Base-by-base conservation (phyloP, 768 basidiomycete species). In the Coprinellus micaceus region DNA sequence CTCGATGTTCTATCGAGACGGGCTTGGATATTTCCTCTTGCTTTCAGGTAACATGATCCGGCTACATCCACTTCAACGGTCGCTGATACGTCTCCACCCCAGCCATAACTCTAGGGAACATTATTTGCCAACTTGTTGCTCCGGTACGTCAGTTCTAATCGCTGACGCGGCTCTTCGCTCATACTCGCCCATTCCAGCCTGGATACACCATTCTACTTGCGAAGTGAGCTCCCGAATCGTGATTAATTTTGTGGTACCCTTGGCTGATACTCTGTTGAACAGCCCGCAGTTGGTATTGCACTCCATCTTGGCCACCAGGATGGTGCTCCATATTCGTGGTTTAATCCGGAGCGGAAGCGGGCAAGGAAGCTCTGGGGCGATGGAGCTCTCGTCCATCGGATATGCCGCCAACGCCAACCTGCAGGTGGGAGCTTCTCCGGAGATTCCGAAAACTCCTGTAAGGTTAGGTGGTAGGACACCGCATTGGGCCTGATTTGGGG, bases 291-390 rank as follows among this genome's bases (percentile, higher is more conserved):
- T 12, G 7, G 45, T 28, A 9, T 9, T 47, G 17, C 45, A 47
- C 45, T 17, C 15, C 9, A n/a, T 47, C 25, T 9, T 47, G 4
- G 6, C 24, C 9, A 47, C 45, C 9, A 12, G 45, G 21, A 47
- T 47, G 45, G 21, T 47, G 7, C 24, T 47, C 25, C 45, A 57
- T 0, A 74, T 77, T 69, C 58, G 65, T 10, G 40, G 40, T 33
- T n/a, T n/a, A n/a, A n/a, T n/a, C n/a, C n/a, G n/a, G n/a, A n/a
- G n/a, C n/a, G n/a, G n/a, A n/a, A n/a, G n/a, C n/a, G n/a, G n/a
- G n/a, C n/a, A n/a, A n/a, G n/a, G n/a, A n/a, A n/a, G n/a, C n/a
- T n/a, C n/a, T n/a, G n/a, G n/a, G n/a, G n/a, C n/a, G n/a, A n/a
- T n/a, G n/a, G n/a, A n/a, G n/a, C n/a, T n/a, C n/a, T n/a, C n/a